Evolutionary conservation across 139 green algal species (phyloP), one percentile per base, ranked within the genome.

Genomic region (Tetradesmus obliquus): DNA sequence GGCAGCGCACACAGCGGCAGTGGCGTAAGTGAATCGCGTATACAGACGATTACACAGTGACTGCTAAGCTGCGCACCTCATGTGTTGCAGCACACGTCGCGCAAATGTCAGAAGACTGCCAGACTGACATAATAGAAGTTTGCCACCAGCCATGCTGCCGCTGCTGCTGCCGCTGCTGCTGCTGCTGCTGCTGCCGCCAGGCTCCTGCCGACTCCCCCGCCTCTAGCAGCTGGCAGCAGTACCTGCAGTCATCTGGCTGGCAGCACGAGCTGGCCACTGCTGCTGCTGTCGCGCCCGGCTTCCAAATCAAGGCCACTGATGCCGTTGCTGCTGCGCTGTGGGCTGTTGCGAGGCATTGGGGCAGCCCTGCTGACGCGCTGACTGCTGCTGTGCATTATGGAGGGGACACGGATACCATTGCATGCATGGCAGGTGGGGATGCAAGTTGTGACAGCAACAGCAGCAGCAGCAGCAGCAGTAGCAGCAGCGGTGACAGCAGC

Each of bases 371-470:
- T 57, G 91, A 93, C 53, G 92, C 90, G 5, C 45, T 95, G 0
- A 82, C 94, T 24, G 93, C 92, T 7, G 90, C 93, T 3, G 92
- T 93, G 20, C 93, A 94, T 82, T 93, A 91, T 53, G 93, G 93
- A 9, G 93, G 93, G 0, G 93, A 95, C 60, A 94, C 93, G 1
- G 93, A 95, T 85, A 95, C 93, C 1, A 71, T 95, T 4, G 93
- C 84, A 13, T 90, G 90, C 45, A 95, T 95, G 79, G 86, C 89
- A 69, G 93, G 93, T 92, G 87, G 17, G 91, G 6, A 3, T 74
- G 51, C 80, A 85, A 15, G 80, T 54, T 51, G 13, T 19, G 45
- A 7, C 53, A 24, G 13, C 45, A 57, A 58, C 17, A 15, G 80
- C 80, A 66, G 80, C 80, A 85, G 80, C 51, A 76, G 66, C 1